Base-by-base conservation (phyloP, 192 early-diverging fungal species). In the Phycomyces nitens region DNA sequence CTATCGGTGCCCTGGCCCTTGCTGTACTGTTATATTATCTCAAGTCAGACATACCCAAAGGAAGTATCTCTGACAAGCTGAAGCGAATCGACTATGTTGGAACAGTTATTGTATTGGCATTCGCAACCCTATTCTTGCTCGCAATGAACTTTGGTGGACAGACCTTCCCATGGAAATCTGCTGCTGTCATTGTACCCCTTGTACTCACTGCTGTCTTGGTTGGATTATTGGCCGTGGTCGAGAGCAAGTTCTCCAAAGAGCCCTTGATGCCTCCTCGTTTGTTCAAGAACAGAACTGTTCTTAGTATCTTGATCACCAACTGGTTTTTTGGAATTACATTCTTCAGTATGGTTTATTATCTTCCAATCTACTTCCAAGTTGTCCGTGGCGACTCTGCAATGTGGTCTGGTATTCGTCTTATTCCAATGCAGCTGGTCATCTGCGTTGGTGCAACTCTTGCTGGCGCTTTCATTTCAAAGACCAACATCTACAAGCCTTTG, bases 131-230 rank as follows among this genome's bases (percentile, higher is more conserved):
- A 24, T 77, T 86, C 14, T 69, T 88, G 34, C 79, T 91, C 0
- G 69, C 92, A 22, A 77, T 88, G 53, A 80, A 86, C 29, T 89
- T 82, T 77, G 87, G 87, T 43, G 87, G 87, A 12, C 70, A 76
- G 3, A 78, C 71, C 29, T 80, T 81, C 61, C 68, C 71, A 5
- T 89, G 87, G 87, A 60, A 73, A 23, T 83, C 80, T 12, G 71
- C 76, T 7, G 77, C 61, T 20, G 82, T 87, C n/a, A 64, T 86
- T 15, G 76, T 72, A 12, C 68, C 74, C 12, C 65, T 89, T 51
- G 77, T 77, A 8, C 60, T 77, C 4, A 73, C 81, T 24, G 9
- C 73, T 12, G 47, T 72, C 1, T 34, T 86, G 26, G 59, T 82
- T 26, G 52, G 55, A 11, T 5, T 78, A 9, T 75, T 80, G 18